phyloP scores from a whole-genome alignment of 164 flowering plant genomes.

The Macadamia tetraphylla region DNA sequence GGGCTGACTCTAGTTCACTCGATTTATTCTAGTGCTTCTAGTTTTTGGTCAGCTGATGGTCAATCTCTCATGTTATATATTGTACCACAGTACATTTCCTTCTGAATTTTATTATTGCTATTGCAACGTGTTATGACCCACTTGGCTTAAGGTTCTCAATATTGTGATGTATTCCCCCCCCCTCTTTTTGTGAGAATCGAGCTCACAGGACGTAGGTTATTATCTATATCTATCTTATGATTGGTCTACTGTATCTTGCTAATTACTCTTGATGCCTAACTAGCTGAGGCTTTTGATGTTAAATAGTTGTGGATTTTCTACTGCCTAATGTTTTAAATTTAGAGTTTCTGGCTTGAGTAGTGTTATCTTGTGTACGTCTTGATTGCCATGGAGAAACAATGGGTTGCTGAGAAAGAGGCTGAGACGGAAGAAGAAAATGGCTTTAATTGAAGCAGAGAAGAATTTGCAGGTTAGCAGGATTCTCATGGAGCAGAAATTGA shows the following conservation, averaged over 20 bases:
- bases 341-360: not conserved
- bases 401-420: constrained; percentile 88
- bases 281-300: not conserved
- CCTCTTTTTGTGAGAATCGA: no score
- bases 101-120: not conserved
- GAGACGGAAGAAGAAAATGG: constrained; percentile 86
- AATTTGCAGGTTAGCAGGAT: constrained; percentile 83
- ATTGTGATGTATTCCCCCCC: no score
- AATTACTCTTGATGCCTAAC: not conserved
- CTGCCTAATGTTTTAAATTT: no score
- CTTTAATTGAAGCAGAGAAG: constrained; percentile 90
- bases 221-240: not conserved
- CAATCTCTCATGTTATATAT: no score
- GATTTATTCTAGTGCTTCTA: no score
- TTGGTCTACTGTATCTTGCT: not conserved
- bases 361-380: constrained; percentile 43
- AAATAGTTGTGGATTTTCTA: not conserved
- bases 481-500: constrained; percentile 81
- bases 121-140: not conserved
- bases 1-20: no score
- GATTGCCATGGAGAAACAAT: constrained; percentile 86
- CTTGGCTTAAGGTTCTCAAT: not conserved
- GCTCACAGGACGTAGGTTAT: not conserved
- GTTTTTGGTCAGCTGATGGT: no score
- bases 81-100: not conserved